Evolutionary conservation across 78 protist species (phyloP).

Genomic region (Guillardia theta): DNA sequence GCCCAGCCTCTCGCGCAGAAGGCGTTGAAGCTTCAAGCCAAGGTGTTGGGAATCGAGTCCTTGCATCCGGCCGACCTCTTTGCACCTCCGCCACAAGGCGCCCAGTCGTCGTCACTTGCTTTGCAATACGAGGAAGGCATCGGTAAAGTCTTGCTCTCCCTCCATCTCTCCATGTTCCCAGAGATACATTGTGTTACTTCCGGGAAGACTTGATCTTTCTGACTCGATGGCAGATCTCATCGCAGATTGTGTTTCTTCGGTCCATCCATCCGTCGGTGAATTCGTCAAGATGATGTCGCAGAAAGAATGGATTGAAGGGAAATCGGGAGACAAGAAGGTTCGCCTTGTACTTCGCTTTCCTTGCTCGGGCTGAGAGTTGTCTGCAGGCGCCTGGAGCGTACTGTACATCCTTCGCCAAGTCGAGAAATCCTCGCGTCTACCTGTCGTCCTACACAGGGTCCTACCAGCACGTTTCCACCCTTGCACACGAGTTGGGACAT

Average conservation of each 20-base stretch:
- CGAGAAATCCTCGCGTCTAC: not conserved
- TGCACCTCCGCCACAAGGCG: no score
- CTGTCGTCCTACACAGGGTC: not conserved
- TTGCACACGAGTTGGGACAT: not conserved
- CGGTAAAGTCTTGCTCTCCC: not conserved
- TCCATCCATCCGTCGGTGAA: not conserved
- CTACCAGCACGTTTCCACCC: not conserved
- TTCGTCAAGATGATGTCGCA: not conserved
- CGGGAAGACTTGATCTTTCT: no score
- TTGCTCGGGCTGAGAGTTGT: no score
- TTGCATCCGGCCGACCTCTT: not conserved
- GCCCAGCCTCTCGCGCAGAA: not conserved
- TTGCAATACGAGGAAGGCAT: no score
- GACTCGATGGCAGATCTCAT: not conserved
- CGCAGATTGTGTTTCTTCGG: not conserved
- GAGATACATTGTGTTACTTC: no score
- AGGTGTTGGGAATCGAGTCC: not conserved
- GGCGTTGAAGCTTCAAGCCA: not conserved
- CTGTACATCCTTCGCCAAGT: not conserved
- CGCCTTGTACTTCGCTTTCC: no score
- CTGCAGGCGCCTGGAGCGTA: not conserved
- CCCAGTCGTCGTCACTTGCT: no score
- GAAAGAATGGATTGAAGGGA: not conserved
- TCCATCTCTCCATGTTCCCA: not conserved
- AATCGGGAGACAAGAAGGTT: not conserved